Evolutionary conservation across 306 rosid species (phyloP).

Genomic region (Ormosia emarginata): DNA sequence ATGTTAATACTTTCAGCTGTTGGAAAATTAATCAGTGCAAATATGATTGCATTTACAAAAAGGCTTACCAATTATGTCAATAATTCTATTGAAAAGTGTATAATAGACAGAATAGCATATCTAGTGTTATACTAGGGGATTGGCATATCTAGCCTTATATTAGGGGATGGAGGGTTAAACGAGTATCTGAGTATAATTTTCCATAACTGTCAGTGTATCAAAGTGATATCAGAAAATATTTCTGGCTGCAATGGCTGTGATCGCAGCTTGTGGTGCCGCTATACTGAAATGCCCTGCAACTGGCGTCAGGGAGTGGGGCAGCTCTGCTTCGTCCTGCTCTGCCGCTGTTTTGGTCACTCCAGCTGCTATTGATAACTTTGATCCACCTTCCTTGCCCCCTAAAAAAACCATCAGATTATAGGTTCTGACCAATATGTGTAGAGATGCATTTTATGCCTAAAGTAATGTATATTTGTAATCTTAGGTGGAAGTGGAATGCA

Average conservation of each 20-base stretch:
- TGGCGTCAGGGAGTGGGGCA: background rate
- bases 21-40: background rate
- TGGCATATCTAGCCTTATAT: background rate
- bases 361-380: background rate
- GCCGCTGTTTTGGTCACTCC: background rate
- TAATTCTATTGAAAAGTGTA: background rate
- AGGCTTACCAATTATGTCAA: background rate
- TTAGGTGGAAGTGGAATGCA: background rate
- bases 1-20: background rate
- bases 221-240: background rate
- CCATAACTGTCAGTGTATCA: no score
- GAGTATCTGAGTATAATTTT: no score
- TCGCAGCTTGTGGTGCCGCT: background rate
- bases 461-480: background rate
- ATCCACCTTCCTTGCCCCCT: background rate
- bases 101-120: background rate
- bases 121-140: background rate
- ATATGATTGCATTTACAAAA: background rate
- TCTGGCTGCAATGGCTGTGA: background rate
- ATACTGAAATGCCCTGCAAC: background rate
- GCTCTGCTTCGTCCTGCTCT: background rate
- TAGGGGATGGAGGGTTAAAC: background rate
- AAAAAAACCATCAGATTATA: background rate
- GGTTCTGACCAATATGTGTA: background rate
- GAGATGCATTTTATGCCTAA: background rate